phyloP scores from a whole-genome alignment of 2,329 filamentous ascomycete genomes.

The Aspergillus sp. region DNA sequence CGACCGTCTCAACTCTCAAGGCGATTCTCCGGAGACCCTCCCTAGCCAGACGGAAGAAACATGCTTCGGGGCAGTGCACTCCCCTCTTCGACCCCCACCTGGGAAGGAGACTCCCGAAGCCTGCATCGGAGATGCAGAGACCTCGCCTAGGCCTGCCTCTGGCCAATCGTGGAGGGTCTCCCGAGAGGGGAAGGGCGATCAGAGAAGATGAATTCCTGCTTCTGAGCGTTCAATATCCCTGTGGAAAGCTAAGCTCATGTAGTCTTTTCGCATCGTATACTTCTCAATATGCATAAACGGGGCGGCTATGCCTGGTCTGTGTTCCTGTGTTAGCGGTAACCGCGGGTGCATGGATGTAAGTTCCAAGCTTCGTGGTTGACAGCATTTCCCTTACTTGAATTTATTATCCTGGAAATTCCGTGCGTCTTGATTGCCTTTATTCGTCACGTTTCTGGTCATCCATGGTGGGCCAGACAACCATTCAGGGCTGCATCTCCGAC shows the following conservation, averaged over 20 bases:
- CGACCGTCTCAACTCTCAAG: neutral
- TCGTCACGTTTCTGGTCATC: neutral
- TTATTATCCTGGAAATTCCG: neutral
- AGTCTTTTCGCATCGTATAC: neutral
- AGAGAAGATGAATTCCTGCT: conserved; percentile 12
- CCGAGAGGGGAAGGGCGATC: neutral
- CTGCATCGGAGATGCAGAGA: neutral
- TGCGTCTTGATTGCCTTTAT: neutral
- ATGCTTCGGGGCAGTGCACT: neutral
- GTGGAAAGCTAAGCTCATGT: neutral
- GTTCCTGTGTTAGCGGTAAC: neutral
- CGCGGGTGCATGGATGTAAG: neutral
- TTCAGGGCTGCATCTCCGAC: neutral
- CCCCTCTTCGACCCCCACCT: neutral
- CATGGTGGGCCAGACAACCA: neutral
- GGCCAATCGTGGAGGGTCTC: conserved; percentile 12
- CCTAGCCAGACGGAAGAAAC: neutral
- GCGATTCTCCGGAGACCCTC: neutral
- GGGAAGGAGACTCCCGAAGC: neutral
- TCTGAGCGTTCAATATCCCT: neutral
- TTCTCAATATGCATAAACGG: neutral
- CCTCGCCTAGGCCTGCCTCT: neutral
- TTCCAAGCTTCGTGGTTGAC: neutral
- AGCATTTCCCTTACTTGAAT: conserved; percentile 1
- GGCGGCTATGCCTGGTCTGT: neutral